phyloP scores from a whole-genome alignment of 768 basidiomycete genomes.

The Hysterangium stoloniferum region DNA sequence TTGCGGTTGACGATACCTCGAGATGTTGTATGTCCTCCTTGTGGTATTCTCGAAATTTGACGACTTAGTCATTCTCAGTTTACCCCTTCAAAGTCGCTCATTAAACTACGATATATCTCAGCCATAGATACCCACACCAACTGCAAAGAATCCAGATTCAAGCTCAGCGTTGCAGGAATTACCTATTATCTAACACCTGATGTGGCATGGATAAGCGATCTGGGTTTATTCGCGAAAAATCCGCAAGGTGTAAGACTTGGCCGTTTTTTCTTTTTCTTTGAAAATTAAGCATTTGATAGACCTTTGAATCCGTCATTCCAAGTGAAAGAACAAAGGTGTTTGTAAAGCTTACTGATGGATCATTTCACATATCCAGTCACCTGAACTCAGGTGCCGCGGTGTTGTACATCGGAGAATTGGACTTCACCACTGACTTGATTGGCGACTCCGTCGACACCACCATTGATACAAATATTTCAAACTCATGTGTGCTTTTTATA shows the following conservation, averaged over 20 bases:
- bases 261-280: not conserved
- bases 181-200: constrained; percentile 58
- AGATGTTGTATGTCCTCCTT: constrained; percentile 42
- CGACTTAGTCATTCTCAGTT: constrained; percentile 3
- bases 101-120: constrained; percentile 65
- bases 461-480: constrained; percentile 41
- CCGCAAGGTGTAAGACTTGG: constrained; percentile 72
- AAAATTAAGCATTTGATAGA: constrained; percentile 33
- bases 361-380: constrained; percentile 51
- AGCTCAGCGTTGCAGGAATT: constrained; percentile 54
- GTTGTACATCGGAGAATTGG: constrained; percentile 52
- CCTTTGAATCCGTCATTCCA: constrained; percentile 90
- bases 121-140: constrained; percentile 47
- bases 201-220: constrained; percentile 50
- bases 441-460: constrained; percentile 53
- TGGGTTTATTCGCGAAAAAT: constrained; percentile 61
- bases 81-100: constrained; percentile 35
- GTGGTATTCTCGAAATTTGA: not conserved
- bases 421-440: constrained; percentile 67
- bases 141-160: constrained; percentile 74
- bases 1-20: constrained; percentile 50
- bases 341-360: constrained; percentile 59
- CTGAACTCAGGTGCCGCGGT: constrained; percentile 59
- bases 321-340: constrained; percentile 72
- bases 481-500: constrained; percentile 44